A percentile compares a stretch with the other conserved stretches of the same genome.
Evolutionary conservation across 495 filamentous ascomycete species (phyloP).

Genomic region (Ramalina peruviana): DNA sequence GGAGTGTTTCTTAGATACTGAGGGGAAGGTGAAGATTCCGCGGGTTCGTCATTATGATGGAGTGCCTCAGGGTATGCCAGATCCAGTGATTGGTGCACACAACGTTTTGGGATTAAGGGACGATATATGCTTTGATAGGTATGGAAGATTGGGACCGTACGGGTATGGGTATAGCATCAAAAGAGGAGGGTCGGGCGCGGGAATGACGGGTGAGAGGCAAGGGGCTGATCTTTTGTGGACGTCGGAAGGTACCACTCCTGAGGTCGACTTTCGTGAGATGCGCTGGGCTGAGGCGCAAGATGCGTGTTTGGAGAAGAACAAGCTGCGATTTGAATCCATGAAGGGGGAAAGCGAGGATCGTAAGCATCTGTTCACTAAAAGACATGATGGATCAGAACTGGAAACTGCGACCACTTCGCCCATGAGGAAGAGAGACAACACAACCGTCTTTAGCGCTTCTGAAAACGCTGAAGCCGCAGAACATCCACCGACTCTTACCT

Average conservation of each 20-base stretch:
- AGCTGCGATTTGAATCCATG: conserved; percentile 45
- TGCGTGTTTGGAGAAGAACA: conserved; percentile 54
- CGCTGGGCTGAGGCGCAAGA: conserved; percentile 65
- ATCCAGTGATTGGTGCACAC: conserved; percentile 69
- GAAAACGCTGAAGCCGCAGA: conserved; percentile 1
- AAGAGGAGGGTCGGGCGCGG: conserved; percentile 69
- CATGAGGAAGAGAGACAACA: neutral
- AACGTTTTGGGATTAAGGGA: conserved; percentile 65
- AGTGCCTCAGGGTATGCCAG: conserved; percentile 66
- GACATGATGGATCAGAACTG: neutral
- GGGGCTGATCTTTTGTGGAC: conserved; percentile 64
- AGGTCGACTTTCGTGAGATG: conserved; percentile 60
- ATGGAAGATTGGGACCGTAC: conserved; percentile 77
- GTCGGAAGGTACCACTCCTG: conserved; percentile 28
- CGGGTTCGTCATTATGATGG: conserved; percentile 55
- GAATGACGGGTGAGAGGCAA: conserved; percentile 64
- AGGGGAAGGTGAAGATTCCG: conserved; percentile 49
- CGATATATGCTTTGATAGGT: conserved; percentile 88
- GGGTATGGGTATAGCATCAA: conserved; percentile 68
- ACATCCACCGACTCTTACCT: conserved; percentile 14
- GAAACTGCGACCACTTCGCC: conserved; percentile 3
- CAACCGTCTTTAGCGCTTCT: conserved; percentile 10
- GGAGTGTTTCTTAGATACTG: conserved; percentile 63
- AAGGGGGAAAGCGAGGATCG: conserved; percentile 16
- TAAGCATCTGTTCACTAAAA: conserved; percentile 7